A percentile compares a stretch with the other conserved stretches of the same genome.
phyloP scores from a whole-genome alignment of 148 eudicot genomes.

The Rhododendron ovatum region DNA sequence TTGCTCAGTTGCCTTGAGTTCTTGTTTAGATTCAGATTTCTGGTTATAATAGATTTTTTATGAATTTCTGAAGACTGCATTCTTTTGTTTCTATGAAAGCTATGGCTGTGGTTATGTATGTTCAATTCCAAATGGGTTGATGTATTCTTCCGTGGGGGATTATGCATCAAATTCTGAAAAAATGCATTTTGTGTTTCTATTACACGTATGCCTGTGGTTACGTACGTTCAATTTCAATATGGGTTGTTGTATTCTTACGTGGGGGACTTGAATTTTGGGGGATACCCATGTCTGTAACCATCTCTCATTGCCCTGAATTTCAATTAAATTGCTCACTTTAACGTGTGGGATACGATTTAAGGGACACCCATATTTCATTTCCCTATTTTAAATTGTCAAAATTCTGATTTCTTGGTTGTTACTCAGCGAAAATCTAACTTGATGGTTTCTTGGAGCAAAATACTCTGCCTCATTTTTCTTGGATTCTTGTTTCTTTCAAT shows the following conservation, averaged over 20 bases:
- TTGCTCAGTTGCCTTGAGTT: slow-evolving; percentile 4
- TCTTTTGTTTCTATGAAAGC: background rate
- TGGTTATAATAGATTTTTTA: background rate
- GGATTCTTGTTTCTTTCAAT: background rate
- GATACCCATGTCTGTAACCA: background rate
- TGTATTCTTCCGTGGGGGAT: background rate
- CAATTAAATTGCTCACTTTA: background rate
- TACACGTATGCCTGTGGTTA: background rate
- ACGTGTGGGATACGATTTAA: background rate
- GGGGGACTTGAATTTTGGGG: background rate
- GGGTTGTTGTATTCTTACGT: background rate
- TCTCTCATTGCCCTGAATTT: slow-evolving; percentile 1
- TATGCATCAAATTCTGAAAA: background rate
- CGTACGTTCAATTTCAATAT: background rate
- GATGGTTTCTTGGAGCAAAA: background rate
- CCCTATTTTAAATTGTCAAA: background rate
- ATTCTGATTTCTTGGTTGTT: background rate
- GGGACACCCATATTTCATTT: background rate
- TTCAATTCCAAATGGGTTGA: background rate
- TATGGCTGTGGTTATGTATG: background rate
- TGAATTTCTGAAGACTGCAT: background rate
- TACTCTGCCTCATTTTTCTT: background rate
- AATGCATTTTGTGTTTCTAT: background rate
- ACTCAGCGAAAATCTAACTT: background rate
- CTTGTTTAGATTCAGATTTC: slow-evolving; percentile 9